Base-by-base conservation (phyloP, 2,329 filamentous ascomycete species). In the Monosporascus sp. region DNA sequence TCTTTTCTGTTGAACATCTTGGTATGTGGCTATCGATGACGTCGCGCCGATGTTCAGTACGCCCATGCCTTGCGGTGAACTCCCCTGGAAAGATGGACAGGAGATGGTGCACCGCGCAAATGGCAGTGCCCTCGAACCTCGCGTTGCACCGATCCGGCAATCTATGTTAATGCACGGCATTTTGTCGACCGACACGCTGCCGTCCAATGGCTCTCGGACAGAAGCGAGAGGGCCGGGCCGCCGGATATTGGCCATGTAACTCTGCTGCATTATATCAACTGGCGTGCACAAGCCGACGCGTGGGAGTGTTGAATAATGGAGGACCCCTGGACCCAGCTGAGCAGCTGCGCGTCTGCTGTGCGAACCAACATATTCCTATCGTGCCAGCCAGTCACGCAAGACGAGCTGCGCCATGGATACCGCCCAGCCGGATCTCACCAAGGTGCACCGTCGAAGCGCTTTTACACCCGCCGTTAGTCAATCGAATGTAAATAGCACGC, bases 131-230 rank as follows among this genome's bases (percentile, higher is more conserved):
- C 48, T 20, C 45, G 37, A 49, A 39, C 49, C 38, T 54, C 41
- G 36, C 27, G 58, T 60, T 36, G 54, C 51, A 61, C 58, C 42
- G 48, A 56, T 55, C 55, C 47, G 42, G 53, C 49, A 57, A 51
- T 58, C 54, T 62, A 59, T 62, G 54, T 62, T 58, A 54, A 53
- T 53, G 51, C 37, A 54, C 56, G 53, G 54, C 50, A 53, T 49
- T 51, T 31, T 54, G 47, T 54, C 24, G 37, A n/a, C 31, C 9
- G 34, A 14, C 25, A 46, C 22, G 22, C 6, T 6, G 42, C 27
- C 52, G 53, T 38, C 60, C 60, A 62, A 62, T 62, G 54, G 53
- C 49, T 54, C 54, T 49, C 38, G 34, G 51, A 53, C 51, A 24
- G 59, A 62, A 62, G 59, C 60, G 60, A 62, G 48, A 47, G 46